A percentile compares a stretch with the other conserved stretches of the same genome.
phyloP scores from a whole-genome alignment of 345 rosid species.

The Eucalyptus albens region DNA sequence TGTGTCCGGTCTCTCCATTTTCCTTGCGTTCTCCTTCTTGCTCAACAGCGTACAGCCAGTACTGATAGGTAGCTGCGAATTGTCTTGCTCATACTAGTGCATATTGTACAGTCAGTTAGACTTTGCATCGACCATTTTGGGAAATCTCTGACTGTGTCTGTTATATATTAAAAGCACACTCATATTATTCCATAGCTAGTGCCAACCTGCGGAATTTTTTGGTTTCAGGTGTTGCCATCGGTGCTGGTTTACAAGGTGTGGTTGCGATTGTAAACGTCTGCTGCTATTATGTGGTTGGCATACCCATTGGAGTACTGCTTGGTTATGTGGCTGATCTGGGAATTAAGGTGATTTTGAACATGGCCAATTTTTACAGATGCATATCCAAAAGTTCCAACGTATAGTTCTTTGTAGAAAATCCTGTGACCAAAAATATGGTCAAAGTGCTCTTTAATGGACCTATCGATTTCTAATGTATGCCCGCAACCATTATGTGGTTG shows the following conservation, averaged over 20 bases:
- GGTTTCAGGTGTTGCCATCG: constrained; percentile 34
- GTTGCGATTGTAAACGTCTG: constrained; percentile 38
- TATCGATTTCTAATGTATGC: background rate
- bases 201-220: background rate
- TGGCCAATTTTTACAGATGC: background rate
- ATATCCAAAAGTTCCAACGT: background rate
- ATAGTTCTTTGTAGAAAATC: background rate
- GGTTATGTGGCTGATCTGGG: constrained; percentile 13
- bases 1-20: constrained; percentile 30
- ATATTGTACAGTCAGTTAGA: background rate
- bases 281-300: constrained; percentile 36
- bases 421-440: background rate
- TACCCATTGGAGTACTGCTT: constrained; percentile 27
- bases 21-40: constrained; percentile 51
- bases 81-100: background rate
- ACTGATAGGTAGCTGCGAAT: constrained; percentile 19
- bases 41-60: constrained; percentile 57
- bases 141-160: background rate
- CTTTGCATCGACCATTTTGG: background rate
- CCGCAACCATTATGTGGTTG: background rate
- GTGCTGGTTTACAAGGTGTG: constrained; percentile 34
- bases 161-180: background rate
- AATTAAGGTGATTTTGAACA: constrained; percentile 4
- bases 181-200: background rate
- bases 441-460: background rate